These are phyloP conservation scores for Effrenium voratum DNA, from an alignment of 73 alveolate species.

Conservation along the genomic window DNA sequence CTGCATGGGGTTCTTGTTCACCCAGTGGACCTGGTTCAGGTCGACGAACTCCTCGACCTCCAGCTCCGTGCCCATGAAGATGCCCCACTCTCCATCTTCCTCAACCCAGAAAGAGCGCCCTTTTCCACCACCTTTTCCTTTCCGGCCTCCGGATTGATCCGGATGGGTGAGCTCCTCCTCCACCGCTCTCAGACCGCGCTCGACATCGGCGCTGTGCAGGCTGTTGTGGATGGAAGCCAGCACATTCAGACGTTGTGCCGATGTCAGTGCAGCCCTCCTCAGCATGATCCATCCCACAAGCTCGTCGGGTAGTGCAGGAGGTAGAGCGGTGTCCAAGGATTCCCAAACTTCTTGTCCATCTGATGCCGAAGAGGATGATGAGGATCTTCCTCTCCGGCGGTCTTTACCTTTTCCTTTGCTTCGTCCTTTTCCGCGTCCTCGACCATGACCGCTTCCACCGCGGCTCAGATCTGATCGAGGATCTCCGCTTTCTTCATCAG, in stretches of 20 bases:
- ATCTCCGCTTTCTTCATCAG: no score
- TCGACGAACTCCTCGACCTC: background rate
- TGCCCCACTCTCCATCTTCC: background rate
- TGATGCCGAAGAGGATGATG: no score
- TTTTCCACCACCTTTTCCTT: background rate
- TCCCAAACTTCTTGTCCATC: no score
- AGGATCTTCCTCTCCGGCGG: no score
- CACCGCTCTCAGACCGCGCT: background rate
- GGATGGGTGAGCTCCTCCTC: background rate
- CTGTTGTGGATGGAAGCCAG: background rate
- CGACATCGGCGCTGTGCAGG: background rate
- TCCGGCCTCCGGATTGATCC: background rate
- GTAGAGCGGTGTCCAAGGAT: no score
- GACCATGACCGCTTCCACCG: no score
- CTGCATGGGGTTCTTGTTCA: background rate
- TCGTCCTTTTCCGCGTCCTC: no score
- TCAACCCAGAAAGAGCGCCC: background rate
- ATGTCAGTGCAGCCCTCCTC: no score
- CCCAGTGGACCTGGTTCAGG: background rate
- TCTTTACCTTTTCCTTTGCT: no score
- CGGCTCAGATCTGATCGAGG: no score
- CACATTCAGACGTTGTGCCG: background rate
- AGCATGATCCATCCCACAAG: no score
- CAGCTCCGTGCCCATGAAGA: background rate
- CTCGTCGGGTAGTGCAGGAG: no score